These are phyloP conservation scores for Diaporthe vexans DNA, from an alignment of 2,329 filamentous ascomycete species.

Conservation along the genomic window DNA sequence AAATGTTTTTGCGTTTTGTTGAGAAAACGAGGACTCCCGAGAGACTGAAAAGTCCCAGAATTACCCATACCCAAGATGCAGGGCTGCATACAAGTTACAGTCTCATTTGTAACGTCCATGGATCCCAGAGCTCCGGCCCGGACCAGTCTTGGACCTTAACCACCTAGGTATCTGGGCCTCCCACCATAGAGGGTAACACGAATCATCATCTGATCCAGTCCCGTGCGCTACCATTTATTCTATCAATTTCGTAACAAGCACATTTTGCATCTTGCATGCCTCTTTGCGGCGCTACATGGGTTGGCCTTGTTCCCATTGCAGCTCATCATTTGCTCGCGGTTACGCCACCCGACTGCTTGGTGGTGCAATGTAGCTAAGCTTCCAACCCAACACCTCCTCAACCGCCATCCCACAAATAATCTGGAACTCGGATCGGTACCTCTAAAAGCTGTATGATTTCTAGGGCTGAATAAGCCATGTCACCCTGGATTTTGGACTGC, in stretches of 20 bases:
- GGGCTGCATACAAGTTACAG: too few relatives aligned
- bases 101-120: too few relatives aligned
- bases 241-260: not conserved
- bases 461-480: not conserved
- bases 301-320: not conserved
- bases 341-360: not conserved
- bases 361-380: conserved; percentile 13
- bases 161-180: too few relatives aligned
- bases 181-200: too few relatives aligned
- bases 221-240: not conserved
- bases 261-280: too few relatives aligned
- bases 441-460: too few relatives aligned
- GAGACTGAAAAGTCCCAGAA: too few relatives aligned
- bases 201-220: not conserved
- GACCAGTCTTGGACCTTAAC: too few relatives aligned
- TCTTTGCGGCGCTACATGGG: not conserved
- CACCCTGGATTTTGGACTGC: not conserved
- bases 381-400: not conserved
- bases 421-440: not conserved
- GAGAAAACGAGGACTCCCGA: too few relatives aligned
- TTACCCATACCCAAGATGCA: too few relatives aligned
- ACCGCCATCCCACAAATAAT: not conserved
- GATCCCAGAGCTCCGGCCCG: too few relatives aligned
- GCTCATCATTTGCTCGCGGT: conserved; percentile 17
- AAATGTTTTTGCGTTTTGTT: too few relatives aligned